Base-by-base conservation (phyloP, 2,329 filamentous ascomycete species). In the Monosporascus sp. region DNA sequence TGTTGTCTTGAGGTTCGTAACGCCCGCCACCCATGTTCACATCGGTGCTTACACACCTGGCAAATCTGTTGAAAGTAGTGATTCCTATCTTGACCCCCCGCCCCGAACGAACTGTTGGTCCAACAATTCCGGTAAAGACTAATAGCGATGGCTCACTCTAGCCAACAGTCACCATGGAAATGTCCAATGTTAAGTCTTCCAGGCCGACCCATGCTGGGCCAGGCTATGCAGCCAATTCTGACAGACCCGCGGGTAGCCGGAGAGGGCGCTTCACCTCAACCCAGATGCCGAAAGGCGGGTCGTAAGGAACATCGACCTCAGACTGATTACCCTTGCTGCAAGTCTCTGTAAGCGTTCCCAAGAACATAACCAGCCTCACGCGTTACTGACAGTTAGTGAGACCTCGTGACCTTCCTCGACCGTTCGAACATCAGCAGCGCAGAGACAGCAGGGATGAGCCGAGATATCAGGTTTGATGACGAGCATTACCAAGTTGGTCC, bases 371-470 rank as follows among this genome's bases (percentile, higher is more conserved):
- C 2, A 7, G 37, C 7, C 15, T 50, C 20, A 48, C 14, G 15
- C 35, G 20, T n/a, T 37, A 35, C 41, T 50, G 3, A 37, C 55
- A 22, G 14, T 11, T 17, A 18, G n/a, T 17, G 45, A 70, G 67
- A 69, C 48, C 55, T 73, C 20, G 59, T 71, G 26, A 62, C 71
- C 14, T 71, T 73, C 51, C 59, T 74, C 2, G 71, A 73, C 54
- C 63, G 71, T 26, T 71, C 69, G 14, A 74, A 73, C 40, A 72
- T 74, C 44, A 71, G 71, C 24, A 73, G 72, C 61, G 71, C 70
- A 1, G 56, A 70, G 53, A 64, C 64, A 11, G 69, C 70, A 1
- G 70, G 70, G 37, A 69, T 72, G 70, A 60, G 65, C 48, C 57
- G 65, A 43, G 69, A 70, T 44, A 61, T 74, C 7, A 67, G 66